These are phyloP conservation scores for Candida alai DNA, from an alignment of 805 yeast species.

Conservation along the genomic window DNA sequence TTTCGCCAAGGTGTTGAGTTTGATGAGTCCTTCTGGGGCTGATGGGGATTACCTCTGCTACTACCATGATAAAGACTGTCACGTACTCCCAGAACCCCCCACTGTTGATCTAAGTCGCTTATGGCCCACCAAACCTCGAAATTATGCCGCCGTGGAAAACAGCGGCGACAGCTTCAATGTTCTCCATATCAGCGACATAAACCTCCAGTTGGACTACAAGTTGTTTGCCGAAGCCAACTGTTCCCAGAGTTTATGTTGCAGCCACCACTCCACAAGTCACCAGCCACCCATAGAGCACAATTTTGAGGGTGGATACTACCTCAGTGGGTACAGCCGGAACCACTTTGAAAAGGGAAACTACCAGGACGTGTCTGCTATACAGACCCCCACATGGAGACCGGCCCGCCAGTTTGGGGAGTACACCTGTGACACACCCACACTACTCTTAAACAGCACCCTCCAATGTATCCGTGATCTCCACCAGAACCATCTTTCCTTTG, in stretches of 20 bases:
- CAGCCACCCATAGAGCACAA: slow-evolving; percentile 25
- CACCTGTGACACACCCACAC: slow-evolving; percentile 63
- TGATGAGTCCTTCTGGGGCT: slow-evolving; percentile 48
- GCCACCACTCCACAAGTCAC: slow-evolving; percentile 34
- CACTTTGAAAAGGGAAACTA: slow-evolving; percentile 13
- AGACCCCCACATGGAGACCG: slow-evolving; percentile 29
- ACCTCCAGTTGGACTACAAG: slow-evolving; percentile 51
- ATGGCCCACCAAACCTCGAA: slow-evolving; percentile 35
- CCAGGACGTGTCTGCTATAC: slow-evolving; percentile 15
- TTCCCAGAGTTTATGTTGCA: slow-evolving; percentile 57
- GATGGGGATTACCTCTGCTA: slow-evolving; percentile 46
- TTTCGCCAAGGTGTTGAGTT: slow-evolving; percentile 46
- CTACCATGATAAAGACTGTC: slow-evolving; percentile 16
- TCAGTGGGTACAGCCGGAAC: slow-evolving; percentile 11
- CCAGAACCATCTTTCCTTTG: slow-evolving; percentile 38
- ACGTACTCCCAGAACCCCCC: slow-evolving; percentile 47
- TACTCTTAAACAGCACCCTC: slow-evolving; percentile 56
- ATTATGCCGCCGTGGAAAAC: slow-evolving; percentile 15
- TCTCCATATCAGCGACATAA: slow-evolving; percentile 65
- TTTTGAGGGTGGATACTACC: slow-evolving; percentile 23
- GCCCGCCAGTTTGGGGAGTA: slow-evolving; percentile 63
- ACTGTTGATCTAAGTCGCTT: slow-evolving; percentile 34
- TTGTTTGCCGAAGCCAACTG: slow-evolving; percentile 60
- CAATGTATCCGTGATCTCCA: slow-evolving; percentile 18
- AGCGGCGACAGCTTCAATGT: slow-evolving; percentile 48